Conservation (phyloP, 495 filamentous ascomycete species). For the Aspergillus olivimuriae region DNA sequence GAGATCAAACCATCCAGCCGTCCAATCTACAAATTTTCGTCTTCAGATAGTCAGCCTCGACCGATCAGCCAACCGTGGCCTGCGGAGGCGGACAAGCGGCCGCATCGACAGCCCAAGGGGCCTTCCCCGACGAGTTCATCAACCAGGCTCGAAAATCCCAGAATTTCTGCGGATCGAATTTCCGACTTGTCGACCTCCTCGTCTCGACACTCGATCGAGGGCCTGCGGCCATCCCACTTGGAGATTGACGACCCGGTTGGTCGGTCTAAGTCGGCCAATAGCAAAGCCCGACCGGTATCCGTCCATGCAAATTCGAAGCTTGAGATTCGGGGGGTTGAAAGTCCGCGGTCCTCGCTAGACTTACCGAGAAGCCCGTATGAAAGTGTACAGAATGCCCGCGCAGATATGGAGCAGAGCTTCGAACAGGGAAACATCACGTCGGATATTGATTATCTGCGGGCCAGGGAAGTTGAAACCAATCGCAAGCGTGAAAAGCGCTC, state of each 20-base stretch:
- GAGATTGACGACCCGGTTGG: constrained; percentile 52
- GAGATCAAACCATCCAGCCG: constrained; percentile 38
- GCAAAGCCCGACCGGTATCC: constrained; percentile 62
- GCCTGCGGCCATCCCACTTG: constrained; percentile 54
- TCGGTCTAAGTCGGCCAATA: constrained; percentile 59
- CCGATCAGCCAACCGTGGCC: constrained; percentile 49
- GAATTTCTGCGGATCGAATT: constrained; percentile 37
- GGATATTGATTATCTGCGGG: constrained; percentile 80
- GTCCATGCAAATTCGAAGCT: constrained; percentile 74
- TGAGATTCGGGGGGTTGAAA: constrained; percentile 64
- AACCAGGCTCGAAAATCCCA: constrained; percentile 41
- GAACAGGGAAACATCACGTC: constrained; percentile 63
- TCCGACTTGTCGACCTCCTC: constrained; percentile 59
- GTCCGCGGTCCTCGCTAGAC: constrained; percentile 33
- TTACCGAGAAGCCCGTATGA: constrained; percentile 31
- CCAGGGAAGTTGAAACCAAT: constrained; percentile 64
- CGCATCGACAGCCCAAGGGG: constrained; percentile 17
- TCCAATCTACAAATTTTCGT: constrained; percentile 58
- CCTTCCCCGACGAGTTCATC: constrained; percentile 27
- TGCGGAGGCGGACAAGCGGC: constrained; percentile 22
- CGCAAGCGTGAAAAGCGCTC: constrained; percentile 66
- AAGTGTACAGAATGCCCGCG: constrained; percentile 31
- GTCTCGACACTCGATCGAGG: constrained; percentile 72
- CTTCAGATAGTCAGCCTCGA: constrained; percentile 46
- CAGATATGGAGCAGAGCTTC: constrained; percentile 28